phyloP scores from a whole-genome alignment of 257 asterid genomes.

The Petunia secreta region DNA sequence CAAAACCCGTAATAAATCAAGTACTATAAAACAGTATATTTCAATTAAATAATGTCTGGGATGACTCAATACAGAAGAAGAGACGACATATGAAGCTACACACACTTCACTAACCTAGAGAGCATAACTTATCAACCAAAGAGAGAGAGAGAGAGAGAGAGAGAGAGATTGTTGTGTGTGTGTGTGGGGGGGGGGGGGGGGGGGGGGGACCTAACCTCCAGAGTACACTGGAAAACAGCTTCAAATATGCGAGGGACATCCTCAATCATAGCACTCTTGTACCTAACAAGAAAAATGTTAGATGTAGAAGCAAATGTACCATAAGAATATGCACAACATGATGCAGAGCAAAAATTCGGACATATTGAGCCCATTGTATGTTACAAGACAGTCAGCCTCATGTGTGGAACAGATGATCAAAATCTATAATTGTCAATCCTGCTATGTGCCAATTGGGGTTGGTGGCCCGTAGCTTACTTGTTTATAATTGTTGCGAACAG shows the following conservation, averaged over 20 bases:
- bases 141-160: too few species aligned
- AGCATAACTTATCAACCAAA: neutral
- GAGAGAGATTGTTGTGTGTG: too few species aligned
- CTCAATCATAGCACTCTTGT: constrained; percentile 86
- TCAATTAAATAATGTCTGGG: neutral
- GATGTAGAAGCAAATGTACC: neutral
- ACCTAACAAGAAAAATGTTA: constrained; percentile 49
- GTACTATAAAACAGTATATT: neutral
- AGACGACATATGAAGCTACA: neutral
- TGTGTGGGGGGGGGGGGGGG: too few species aligned
- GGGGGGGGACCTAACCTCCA: constrained; percentile 60
- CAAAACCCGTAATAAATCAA: neutral
- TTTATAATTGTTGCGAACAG: constrained; percentile 96
- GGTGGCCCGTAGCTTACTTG: constrained; percentile 58
- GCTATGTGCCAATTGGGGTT: constrained; percentile 1
- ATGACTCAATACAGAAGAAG: neutral
- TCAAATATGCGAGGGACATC: constrained; percentile 96
- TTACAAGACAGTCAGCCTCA: neutral
- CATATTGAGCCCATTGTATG: neutral
- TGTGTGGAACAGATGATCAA: neutral
- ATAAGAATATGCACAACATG: neutral
- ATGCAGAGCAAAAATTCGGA: neutral
- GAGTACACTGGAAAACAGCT: constrained; percentile 96
- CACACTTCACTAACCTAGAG: neutral
- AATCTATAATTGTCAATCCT: neutral